Percentiles rank a stretch among this genome's conserved stretches.
Evolutionary conservation across 2,329 filamentous ascomycete genomes (phyloP).

Genomic region (Lasiodiplodia theobromae): DNA sequence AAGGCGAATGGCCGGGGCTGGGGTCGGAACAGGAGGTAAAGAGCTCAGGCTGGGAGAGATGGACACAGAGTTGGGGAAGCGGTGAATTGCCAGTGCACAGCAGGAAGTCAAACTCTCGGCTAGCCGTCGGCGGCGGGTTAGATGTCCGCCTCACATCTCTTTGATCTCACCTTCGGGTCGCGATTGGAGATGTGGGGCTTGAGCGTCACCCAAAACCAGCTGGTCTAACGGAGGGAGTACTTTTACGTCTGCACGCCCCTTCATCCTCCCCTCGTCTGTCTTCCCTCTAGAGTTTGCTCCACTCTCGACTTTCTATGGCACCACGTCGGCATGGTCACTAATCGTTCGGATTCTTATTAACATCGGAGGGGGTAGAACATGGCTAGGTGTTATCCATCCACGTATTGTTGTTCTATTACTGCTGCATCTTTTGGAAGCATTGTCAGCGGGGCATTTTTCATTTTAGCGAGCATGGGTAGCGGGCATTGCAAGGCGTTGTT

Average conservation of each 20-base stretch:
- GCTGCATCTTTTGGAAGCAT: neutral
- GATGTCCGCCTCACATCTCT: neutral
- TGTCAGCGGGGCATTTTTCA: neutral
- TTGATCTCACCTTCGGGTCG: conserved; percentile 4
- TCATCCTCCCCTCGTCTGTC: neutral
- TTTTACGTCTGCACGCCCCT: neutral
- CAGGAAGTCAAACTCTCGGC: neutral
- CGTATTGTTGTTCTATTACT: neutral
- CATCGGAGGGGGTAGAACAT: neutral
- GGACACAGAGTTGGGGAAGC: neutral
- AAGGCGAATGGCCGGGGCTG: conserved; percentile 23
- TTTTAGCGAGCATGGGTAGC: neutral
- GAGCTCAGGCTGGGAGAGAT: neutral
- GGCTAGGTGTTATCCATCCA: neutral
- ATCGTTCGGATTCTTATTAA: neutral
- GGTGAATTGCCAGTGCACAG: neutral
- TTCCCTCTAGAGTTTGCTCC: too few relatives aligned
- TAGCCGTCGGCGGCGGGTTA: neutral
- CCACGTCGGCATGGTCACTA: neutral
- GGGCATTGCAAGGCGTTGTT: conserved; percentile 9
- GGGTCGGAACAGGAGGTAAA: conserved; percentile 25
- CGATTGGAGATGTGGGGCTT: conserved; percentile 7
- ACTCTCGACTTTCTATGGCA: neutral
- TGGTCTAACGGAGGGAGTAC: neutral
- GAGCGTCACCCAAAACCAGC: neutral